phyloP scores from a whole-genome alignment of 2,329 filamentous ascomycete species.

The Diaporthe velutina region DNA sequence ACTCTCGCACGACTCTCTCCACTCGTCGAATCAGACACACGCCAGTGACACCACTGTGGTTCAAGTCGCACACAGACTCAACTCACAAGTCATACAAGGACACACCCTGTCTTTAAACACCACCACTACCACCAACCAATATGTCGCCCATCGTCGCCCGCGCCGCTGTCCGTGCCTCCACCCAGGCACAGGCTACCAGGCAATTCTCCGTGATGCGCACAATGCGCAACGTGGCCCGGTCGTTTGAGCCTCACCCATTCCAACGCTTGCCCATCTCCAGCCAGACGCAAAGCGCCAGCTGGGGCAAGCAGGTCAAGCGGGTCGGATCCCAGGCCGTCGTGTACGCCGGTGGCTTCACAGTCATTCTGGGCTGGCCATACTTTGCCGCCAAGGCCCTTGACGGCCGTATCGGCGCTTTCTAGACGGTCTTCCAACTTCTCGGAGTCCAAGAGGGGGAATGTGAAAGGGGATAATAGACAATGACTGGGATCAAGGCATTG shows the following conservation, averaged over 20 bases:
- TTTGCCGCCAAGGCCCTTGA: constrained; percentile 43
- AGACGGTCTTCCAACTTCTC: constrained; percentile 39
- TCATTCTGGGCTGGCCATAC: constrained; percentile 55
- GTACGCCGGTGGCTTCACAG: constrained; percentile 52
- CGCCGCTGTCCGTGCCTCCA: constrained; percentile 49
- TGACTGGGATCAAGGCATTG: constrained; percentile 22
- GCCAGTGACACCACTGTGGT: constrained; percentile 38
- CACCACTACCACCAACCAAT: constrained; percentile 21
- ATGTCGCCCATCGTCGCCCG: constrained; percentile 54
- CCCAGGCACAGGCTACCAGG: constrained; percentile 42
- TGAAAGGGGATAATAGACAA: background rate
- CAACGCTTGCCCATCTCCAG: constrained; percentile 50
- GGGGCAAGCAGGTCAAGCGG: constrained; percentile 51
- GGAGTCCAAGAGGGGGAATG: too few relatives aligned
- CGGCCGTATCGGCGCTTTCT: constrained; percentile 43
- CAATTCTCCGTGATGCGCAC: constrained; percentile 53
- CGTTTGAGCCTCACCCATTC: constrained; percentile 55
- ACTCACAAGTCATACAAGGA: constrained; percentile 6
- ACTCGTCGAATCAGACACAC: constrained; percentile 38
- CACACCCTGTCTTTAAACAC: constrained; percentile 17
- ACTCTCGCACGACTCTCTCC: too few relatives aligned
- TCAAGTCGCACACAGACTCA: constrained; percentile 24
- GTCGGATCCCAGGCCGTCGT: constrained; percentile 47
- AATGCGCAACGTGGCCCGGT: constrained; percentile 52
- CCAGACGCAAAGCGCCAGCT: constrained; percentile 51